phyloP scores from a whole-genome alignment of 2,329 filamentous ascomycete genomes.

The Ophiognomonia clavigignenti-juglandacearum region DNA sequence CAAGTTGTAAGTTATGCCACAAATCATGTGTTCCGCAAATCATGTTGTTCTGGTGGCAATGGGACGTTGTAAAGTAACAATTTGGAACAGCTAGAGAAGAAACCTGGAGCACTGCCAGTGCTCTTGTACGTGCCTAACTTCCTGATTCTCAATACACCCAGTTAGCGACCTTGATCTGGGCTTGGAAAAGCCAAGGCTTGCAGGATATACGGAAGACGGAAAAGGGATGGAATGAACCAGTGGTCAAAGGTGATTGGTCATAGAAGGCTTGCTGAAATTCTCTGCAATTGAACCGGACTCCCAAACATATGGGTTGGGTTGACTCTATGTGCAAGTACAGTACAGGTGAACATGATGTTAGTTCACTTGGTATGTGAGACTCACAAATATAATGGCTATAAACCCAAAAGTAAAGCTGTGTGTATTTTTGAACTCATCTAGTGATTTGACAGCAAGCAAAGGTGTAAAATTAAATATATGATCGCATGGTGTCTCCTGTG shows the following conservation, averaged over 20 bases:
- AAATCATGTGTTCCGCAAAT: background rate
- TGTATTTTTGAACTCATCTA: too few species aligned
- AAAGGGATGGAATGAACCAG: background rate
- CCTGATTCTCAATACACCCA: background rate
- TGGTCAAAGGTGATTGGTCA: background rate
- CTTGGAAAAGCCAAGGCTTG: background rate
- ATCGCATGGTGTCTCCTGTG: too few species aligned
- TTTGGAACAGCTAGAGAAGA: slow-evolving; percentile 9
- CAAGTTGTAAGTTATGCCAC: slow-evolving; percentile 64
- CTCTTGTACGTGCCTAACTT: background rate
- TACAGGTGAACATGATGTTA: background rate
- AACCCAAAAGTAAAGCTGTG: background rate
- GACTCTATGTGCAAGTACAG: background rate
- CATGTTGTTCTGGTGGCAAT: background rate
- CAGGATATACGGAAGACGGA: background rate
- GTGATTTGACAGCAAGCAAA: too few species aligned
- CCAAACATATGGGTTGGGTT: background rate
- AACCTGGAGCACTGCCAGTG: background rate
- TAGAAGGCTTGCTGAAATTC: background rate
- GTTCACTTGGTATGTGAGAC: background rate
- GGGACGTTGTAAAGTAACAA: slow-evolving; percentile 1
- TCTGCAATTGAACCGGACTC: background rate
- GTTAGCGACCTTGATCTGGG: background rate
- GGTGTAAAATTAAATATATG: too few species aligned
- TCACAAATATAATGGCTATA: background rate